Evolutionary conservation across 2,329 filamentous ascomycete genomes (phyloP), one percentile per base, ranked within the genome.

Genomic region (Fusarium sp.): DNA sequence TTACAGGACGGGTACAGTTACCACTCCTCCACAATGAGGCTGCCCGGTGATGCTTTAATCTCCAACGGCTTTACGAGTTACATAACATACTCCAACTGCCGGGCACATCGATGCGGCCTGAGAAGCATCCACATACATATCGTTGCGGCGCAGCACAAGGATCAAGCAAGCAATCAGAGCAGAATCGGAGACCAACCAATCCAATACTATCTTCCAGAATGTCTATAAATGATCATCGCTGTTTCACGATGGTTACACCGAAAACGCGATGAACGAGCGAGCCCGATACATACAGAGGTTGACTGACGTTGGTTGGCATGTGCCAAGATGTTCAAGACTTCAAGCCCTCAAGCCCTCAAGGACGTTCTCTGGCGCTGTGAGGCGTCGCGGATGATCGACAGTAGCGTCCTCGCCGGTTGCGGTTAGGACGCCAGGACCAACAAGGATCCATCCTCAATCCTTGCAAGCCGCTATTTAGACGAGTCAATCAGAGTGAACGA

Each of bases 351-450:
- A 49, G 23, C 31, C 47, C 48, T 33, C 24, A 31, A 29, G 60
- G 60, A 48, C 43, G 35, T 59, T 39, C 39, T 43, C 47, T 41
- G 37, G 54, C 18, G 46, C 53, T 62, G 62, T 46, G 48, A 72
- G 58, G 69, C 71, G 69, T 67, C 52, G 60, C 72, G 71, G 73
- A 72, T 71, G 73, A 75, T 75, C 72, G 73, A 75, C 72, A 64
- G 68, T 74, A 75, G 72, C 67, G 71, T 70, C 43, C 35, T 63
- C 49, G 54, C 57, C 67, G 63, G 49, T 70, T 68, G 24, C 28
- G 54, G 67, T 70, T 68, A 70, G 67, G 24, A 41, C 38, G 10
- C 15, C 24, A 46, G 33, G 29, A 49, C 33, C 41, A 69, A 53
- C 62, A 28, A 54, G 59, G 41, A 24, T 20, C 41, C 26, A 29